Evolutionary conservation across 31 red algal species (phyloP).

Genomic region (Porphyra umbilicalis): DNA sequence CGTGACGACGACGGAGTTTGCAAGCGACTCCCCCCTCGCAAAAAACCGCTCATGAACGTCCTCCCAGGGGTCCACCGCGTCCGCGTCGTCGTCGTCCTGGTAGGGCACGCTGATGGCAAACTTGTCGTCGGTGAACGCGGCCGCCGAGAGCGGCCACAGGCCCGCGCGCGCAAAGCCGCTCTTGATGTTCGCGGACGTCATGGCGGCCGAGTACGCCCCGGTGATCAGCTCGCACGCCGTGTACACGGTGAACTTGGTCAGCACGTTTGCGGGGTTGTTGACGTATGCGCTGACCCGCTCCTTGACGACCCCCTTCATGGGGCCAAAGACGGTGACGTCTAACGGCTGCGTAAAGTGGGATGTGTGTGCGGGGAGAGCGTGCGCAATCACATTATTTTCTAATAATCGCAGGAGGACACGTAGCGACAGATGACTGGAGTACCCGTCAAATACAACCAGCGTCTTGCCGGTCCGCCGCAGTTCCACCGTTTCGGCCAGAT

Average conservation of each 20-base stretch:
- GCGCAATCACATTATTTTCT: slow-evolving; percentile 15
- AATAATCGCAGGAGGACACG: slow-evolving; percentile 21
- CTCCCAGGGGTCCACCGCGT: slow-evolving; percentile 2
- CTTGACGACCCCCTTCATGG: slow-evolving; percentile 19
- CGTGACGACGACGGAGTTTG: neutral
- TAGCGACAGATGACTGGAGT: slow-evolving; percentile 20
- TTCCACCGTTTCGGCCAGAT: slow-evolving; percentile 4
- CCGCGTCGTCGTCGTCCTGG: slow-evolving; percentile 4
- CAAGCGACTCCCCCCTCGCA: neutral
- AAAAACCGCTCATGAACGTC: neutral
- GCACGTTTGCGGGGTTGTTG: neutral
- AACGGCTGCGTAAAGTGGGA: slow-evolving; percentile 38
- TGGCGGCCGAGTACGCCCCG: slow-evolving; percentile 10
- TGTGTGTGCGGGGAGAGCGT: slow-evolving; percentile 31
- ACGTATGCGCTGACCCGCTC: neutral
- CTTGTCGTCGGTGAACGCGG: neutral
- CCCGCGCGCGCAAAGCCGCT: slow-evolving; percentile 17
- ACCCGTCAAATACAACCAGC: slow-evolving; percentile 27
- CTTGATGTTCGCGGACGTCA: slow-evolving; percentile 14
- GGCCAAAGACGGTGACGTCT: slow-evolving; percentile 18
- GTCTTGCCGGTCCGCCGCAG: slow-evolving; percentile 3
- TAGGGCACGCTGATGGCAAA: neutral
- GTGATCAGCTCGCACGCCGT: slow-evolving; percentile 10
- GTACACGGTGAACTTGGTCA: slow-evolving; percentile 10
- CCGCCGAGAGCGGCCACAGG: slow-evolving; percentile 7